Evolutionary conservation across 2,329 filamentous ascomycete genomes (phyloP).

Genomic region (Penicillium sp.): DNA sequence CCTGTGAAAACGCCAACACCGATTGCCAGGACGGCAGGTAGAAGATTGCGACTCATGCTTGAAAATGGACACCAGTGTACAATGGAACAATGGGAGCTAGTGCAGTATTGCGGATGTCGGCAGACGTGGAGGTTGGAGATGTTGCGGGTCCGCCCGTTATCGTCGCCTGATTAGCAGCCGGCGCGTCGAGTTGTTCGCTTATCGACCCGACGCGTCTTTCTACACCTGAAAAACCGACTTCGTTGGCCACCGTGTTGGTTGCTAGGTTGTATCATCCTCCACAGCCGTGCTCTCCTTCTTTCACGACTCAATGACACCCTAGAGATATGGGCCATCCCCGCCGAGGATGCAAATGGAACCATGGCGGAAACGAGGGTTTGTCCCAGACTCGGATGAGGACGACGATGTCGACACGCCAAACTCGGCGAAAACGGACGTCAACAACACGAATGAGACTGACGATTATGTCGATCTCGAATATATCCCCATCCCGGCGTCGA

Average conservation of each 20-base stretch:
- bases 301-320: constrained; percentile 26
- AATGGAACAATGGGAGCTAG: neutral
- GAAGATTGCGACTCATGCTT: constrained; percentile 39
- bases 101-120: neutral
- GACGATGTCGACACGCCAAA: constrained; percentile 41
- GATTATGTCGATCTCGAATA: constrained; percentile 19
- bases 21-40: constrained; percentile 39
- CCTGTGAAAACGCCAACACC: constrained; percentile 43
- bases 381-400: constrained; percentile 52
- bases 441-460: constrained; percentile 9
- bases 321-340: constrained; percentile 38
- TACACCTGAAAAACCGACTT: neutral
- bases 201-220: constrained; percentile 6
- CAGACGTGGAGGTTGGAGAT: constrained; percentile 15
- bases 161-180: constrained; percentile 23
- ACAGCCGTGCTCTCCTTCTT: neutral
- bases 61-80: neutral
- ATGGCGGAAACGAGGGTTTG: constrained; percentile 53
- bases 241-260: neutral
- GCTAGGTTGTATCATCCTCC: neutral
- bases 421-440: constrained; percentile 11
- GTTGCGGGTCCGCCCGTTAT: constrained; percentile 23
- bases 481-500: constrained; percentile 14
- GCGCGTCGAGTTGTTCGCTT: constrained; percentile 25
- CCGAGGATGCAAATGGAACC: constrained; percentile 43